phyloP scores from a whole-genome alignment of 192 early-diverging fungal genomes.

The Rhizophagus sp. region DNA sequence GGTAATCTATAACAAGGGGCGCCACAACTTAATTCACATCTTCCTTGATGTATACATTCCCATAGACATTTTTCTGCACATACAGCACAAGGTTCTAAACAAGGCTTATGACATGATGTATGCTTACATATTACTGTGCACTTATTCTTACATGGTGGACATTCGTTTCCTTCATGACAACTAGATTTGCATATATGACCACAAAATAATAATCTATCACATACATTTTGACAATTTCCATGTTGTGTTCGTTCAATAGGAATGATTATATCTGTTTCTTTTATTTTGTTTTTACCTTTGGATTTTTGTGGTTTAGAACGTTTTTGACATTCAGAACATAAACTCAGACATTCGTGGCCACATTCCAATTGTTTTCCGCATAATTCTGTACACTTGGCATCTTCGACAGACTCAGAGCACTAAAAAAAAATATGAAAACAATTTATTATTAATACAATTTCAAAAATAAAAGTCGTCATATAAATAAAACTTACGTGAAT shows the following conservation, averaged over 20 bases:
- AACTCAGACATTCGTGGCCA: conserved; percentile 39
- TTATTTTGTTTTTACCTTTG: too few relatives aligned
- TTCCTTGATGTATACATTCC: conserved; percentile 52
- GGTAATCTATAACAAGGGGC: conserved; percentile 59
- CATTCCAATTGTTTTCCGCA: conserved; percentile 39
- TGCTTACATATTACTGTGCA: conserved; percentile 49
- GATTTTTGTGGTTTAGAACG: neutral
- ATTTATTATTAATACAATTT: neutral
- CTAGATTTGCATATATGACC: conserved; percentile 32
- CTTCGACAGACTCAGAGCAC: conserved; percentile 28
- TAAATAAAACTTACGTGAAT: neutral
- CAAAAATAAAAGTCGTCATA: too few relatives aligned
- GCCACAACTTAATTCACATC: conserved; percentile 53
- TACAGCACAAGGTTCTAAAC: conserved; percentile 43
- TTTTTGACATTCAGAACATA: conserved; percentile 44
- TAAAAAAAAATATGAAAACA: neutral
- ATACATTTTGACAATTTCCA: conserved; percentile 28
- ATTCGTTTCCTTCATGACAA: conserved; percentile 10
- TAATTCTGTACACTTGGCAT: conserved; percentile 26
- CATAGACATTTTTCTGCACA: conserved; percentile 53
- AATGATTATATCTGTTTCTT: neutral
- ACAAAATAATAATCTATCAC: conserved; percentile 28
- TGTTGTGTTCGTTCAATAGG: conserved; percentile 8
- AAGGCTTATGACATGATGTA: conserved; percentile 37
- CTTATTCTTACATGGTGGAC: conserved; percentile 40